phyloP scores from a whole-genome alignment of 2,329 filamentous ascomycete species.

The Exserohilum rostratum region DNA sequence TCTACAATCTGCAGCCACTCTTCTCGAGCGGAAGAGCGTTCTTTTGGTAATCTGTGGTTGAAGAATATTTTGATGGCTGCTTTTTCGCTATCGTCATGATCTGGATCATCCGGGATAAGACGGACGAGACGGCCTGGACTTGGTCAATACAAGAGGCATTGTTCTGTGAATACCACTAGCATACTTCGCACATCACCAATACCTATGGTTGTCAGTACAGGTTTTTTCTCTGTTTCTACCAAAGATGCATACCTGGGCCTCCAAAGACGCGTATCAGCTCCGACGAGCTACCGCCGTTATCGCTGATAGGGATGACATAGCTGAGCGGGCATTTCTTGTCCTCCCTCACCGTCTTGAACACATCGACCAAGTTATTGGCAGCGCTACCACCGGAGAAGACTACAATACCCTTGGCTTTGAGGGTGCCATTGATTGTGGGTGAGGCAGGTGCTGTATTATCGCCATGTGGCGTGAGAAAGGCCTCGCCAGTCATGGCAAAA shows the following conservation, averaged over 20 bases:
- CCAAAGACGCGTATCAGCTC: slow-evolving; percentile 95
- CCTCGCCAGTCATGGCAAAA: slow-evolving; percentile 29
- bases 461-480: slow-evolving; percentile 21
- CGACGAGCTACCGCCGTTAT: slow-evolving; percentile 93
- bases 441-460: slow-evolving; percentile 20
- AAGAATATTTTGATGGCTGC: slow-evolving; percentile 81
- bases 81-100: slow-evolving; percentile 60
- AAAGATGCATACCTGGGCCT: slow-evolving; percentile 70
- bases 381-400: slow-evolving; percentile 92
- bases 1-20: slow-evolving; percentile 94
- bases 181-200: slow-evolving; percentile 77
- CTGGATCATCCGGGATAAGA: slow-evolving; percentile 73
- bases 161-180: slow-evolving; percentile 31
- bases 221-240: neutral
- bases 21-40: slow-evolving; percentile 65
- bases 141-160: neutral
- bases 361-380: slow-evolving; percentile 92
- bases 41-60: slow-evolving; percentile 78
- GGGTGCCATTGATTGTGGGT: slow-evolving; percentile 29
- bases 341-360: slow-evolving; percentile 70
- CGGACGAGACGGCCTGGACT: slow-evolving; percentile 81
- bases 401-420: slow-evolving; percentile 65
- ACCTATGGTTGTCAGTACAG: slow-evolving; percentile 39
- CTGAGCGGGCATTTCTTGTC: slow-evolving; percentile 72
- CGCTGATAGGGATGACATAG: slow-evolving; percentile 93